Percentiles rank a stretch among this genome's conserved stretches.
phyloP scores from a whole-genome alignment of 768 basidiomycete genomes.

The Kwoniella newhampshirensis region DNA sequence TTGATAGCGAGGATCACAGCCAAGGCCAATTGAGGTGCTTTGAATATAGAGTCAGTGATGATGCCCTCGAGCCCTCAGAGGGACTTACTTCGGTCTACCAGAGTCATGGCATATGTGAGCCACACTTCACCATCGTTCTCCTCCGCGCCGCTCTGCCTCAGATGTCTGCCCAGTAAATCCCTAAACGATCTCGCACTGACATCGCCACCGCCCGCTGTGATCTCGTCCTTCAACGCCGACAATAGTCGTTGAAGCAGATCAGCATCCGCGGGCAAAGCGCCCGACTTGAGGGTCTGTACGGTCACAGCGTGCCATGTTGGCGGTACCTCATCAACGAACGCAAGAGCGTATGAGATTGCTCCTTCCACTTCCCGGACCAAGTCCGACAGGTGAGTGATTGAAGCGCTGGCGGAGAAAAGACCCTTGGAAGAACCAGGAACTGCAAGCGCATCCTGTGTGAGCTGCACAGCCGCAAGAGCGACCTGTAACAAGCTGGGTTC shows the following conservation, averaged over 20 bases:
- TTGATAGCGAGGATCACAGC: slow-evolving; percentile 67
- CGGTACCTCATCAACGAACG: slow-evolving; percentile 21
- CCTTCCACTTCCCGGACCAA: slow-evolving; percentile 35
- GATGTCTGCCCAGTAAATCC: slow-evolving; percentile 62
- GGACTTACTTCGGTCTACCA: slow-evolving; percentile 64
- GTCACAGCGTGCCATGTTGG: slow-evolving; percentile 24
- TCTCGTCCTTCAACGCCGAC: slow-evolving; percentile 15
- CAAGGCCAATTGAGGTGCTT: slow-evolving; percentile 71
- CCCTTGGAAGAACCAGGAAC: slow-evolving; percentile 60
- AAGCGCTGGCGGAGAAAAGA: slow-evolving; percentile 58
- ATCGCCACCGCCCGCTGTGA: slow-evolving; percentile 18
- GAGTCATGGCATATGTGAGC: slow-evolving; percentile 66
- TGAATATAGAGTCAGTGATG: neutral
- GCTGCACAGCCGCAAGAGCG: slow-evolving; percentile 64
- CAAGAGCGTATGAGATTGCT: slow-evolving; percentile 32
- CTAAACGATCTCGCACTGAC: slow-evolving; percentile 63
- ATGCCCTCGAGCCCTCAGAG: too few species aligned
- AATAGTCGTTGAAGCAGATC: slow-evolving; percentile 34
- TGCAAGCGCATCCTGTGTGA: slow-evolving; percentile 64
- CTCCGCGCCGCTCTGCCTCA: slow-evolving; percentile 61
- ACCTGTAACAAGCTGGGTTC: slow-evolving; percentile 71
- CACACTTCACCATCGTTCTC: slow-evolving; percentile 72
- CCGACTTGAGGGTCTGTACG: slow-evolving; percentile 18
- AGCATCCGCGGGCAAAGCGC: neutral
- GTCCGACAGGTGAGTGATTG: slow-evolving; percentile 56